Base-by-base conservation (phyloP, 306 rosid species). In the Vicia faba region DNA sequence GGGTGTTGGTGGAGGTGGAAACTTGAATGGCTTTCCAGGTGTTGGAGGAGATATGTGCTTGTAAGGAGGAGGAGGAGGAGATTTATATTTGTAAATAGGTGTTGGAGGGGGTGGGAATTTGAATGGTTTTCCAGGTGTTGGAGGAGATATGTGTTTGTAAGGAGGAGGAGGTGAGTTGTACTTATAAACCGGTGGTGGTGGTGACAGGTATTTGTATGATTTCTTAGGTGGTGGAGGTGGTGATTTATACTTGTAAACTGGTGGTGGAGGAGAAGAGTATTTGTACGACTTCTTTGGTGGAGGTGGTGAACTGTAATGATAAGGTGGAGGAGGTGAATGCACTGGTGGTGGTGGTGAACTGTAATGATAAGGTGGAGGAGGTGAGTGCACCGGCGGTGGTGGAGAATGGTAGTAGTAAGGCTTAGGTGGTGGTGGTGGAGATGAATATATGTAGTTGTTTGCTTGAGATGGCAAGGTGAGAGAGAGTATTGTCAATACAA, bases 401-500 rank as follows among this genome's bases (percentile, higher is more conserved):
- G 78, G 84, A 11, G 73, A 39, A 0, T 15, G 23, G 31, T 65
- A 64, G 0, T 58, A 4, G 28, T 70, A 64, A 0, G 71, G 70
- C 0, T 31, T 31, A 0, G 79, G 75, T 3, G 81, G 59, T 11
- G 78, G 80, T 12, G 83, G 79, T 4, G 77, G 85, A 15, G 92
- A 82, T 6, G 83, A 51, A 68, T 84, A 82, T 4, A 13, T 19
- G 53, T 87, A 80, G 60, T 77, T 35, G 35, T 82, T 76, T 5
- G 74, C 72, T 50, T 44, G 72, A 9, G 66, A 33, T 0, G 80
- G 62, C 18, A 70, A 56, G 16, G 16, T 64, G 1, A 84, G 77
- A 14, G 83, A 71, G 8, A 87, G 2, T 38, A 84, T 5, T 31
- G 84, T 74, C 0, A 87, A 75, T 1, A 79, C 70, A 8, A 84